Conservation (phyloP, 208 protist species). For the Vickermania ingenoplastis region DNA sequence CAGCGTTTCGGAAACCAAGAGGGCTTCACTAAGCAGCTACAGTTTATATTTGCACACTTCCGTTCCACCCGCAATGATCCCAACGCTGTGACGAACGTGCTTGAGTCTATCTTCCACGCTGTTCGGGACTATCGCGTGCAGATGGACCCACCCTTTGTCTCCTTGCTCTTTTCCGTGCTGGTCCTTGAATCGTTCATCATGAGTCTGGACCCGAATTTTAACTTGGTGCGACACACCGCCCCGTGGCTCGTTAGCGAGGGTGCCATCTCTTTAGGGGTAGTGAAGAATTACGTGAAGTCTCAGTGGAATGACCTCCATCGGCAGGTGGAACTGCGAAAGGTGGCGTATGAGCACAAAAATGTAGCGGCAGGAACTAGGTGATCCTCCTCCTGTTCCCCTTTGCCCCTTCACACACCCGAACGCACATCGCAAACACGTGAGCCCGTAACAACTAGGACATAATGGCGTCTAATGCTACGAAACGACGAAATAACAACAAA, state of each 20-base stretch:
- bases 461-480: no score
- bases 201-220: slow-evolving; percentile 86
- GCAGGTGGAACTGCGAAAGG: slow-evolving; percentile 26
- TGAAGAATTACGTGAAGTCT: slow-evolving; percentile 74
- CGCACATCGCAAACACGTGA: no score
- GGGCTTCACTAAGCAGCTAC: slow-evolving; percentile 39
- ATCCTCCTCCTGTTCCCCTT: slow-evolving; percentile 10
- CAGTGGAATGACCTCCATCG: slow-evolving; percentile 49
- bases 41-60: slow-evolving; percentile 62
- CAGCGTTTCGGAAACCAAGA: slow-evolving; percentile 50
- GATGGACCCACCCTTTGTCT: slow-evolving; percentile 86
- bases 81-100: slow-evolving; percentile 69
- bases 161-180: slow-evolving; percentile 84
- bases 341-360: slow-evolving; percentile 31
- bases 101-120: slow-evolving; percentile 79
- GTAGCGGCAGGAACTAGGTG: slow-evolving; percentile 25
- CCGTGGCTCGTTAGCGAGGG: slow-evolving; percentile 86
- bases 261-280: slow-evolving; percentile 66
- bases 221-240: slow-evolving; percentile 83
- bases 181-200: slow-evolving; percentile 90
- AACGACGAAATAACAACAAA: no score
- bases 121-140: slow-evolving; percentile 70
- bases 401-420: no score
- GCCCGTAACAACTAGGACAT: no score
- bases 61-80: slow-evolving; percentile 51